Conservation (phyloP, 495 filamentous ascomycete genomes). For the Penicillium cinerascens region DNA sequence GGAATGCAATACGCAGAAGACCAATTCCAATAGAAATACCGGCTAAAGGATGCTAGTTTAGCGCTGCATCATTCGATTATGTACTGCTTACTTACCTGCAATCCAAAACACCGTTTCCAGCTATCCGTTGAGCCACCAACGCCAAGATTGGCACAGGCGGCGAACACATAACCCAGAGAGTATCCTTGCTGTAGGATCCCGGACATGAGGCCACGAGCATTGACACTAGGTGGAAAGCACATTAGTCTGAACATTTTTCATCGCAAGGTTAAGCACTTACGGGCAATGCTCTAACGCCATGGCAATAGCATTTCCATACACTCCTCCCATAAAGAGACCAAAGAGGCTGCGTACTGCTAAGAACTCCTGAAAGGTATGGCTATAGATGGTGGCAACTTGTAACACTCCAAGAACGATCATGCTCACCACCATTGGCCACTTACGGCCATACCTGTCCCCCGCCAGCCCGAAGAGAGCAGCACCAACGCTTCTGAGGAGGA, state of each 20-base stretch:
- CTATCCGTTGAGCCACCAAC: slow-evolving; percentile 53
- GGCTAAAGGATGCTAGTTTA: slow-evolving; percentile 25
- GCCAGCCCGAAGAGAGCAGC: slow-evolving; percentile 69
- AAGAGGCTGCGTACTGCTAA: slow-evolving; percentile 67
- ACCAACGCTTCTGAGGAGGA: slow-evolving; percentile 67
- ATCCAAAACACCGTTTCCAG: slow-evolving; percentile 64
- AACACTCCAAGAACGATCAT: slow-evolving; percentile 61
- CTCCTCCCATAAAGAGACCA: slow-evolving; percentile 80
- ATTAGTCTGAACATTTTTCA: not conserved
- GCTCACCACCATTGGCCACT: slow-evolving; percentile 77
- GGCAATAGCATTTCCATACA: slow-evolving; percentile 77
- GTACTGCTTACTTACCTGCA: slow-evolving; percentile 27
- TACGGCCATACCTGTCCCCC: slow-evolving; percentile 71
- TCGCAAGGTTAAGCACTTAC: slow-evolving; percentile 20
- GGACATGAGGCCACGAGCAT: slow-evolving; percentile 71
- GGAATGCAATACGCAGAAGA: slow-evolving; percentile 60
- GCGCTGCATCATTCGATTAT: not conserved
- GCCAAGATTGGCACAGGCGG: slow-evolving; percentile 66
- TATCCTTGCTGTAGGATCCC: slow-evolving; percentile 78
- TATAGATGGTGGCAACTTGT: slow-evolving; percentile 72
- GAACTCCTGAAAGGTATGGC: slow-evolving; percentile 62
- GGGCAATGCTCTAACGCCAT: slow-evolving; percentile 79
- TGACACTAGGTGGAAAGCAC: slow-evolving; percentile 26
- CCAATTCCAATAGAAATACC: slow-evolving; percentile 62
- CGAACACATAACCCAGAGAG: slow-evolving; percentile 69